Base-by-base conservation (phyloP, 192 early-diverging fungal genomes). In the Cladochytrium replicatum region DNA sequence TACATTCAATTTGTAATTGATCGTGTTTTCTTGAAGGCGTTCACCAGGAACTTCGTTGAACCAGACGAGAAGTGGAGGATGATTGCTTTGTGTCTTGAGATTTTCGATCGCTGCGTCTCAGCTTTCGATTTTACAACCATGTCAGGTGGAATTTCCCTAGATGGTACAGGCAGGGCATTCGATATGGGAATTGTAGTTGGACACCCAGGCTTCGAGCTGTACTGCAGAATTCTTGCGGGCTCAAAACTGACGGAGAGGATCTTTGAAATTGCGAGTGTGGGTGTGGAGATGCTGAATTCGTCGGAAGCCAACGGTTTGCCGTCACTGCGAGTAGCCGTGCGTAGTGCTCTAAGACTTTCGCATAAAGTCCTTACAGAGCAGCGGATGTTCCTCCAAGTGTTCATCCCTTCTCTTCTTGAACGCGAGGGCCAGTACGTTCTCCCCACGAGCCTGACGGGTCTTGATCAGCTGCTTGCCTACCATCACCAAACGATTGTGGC, bases 1-100 rank as follows among this genome's bases (percentile, higher is more conserved):
- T 99, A 92, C 58, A 56, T 93, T 13, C 50, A 58, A n/a, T 87
- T 91, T 61, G 81, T 93, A 21, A 55, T 93, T 22, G 92, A 99
- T 32, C 66, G 76, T 30, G 81, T 95, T 25, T 84, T 95, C 48
- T 64, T 89, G 27, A 89, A 88, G 61, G 71, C 84, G 2, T 69
- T 81, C 2, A 67, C 69, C 29, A 74, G 88, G 3, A 42, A 62
- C 0, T 95, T 89, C 49, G 67, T 64, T 21, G 61, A 79, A 42
- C 26, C 74, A 2, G 77, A 68, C 6, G 86, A 91, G 46, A 75
- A 82, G 55, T 91, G 88, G 88, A 68, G 71, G 25, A 80, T 97
- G 6, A 54, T 75, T n/a, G 71, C 66, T 15, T 57, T 66, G 0
- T 92, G 83, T 49, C 75, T 98, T 22, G 64, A 68, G 7, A 65